Conservation (phyloP, 23 red algal genomes). For the Cyanidiococcus yangmingshanensis region DNA sequence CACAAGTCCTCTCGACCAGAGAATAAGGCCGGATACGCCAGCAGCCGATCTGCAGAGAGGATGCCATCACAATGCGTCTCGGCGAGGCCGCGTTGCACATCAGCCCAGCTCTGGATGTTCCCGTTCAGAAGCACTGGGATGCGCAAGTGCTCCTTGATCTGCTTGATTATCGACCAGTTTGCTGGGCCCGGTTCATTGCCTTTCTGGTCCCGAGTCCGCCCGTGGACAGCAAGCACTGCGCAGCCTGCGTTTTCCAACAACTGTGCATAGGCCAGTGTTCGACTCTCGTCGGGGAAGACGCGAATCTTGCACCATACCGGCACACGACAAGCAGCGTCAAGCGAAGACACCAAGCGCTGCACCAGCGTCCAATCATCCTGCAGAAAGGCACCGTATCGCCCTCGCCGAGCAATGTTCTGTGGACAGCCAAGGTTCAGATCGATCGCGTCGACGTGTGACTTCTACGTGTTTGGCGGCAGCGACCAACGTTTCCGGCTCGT, state of each 20-base stretch:
- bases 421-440: constrained; percentile 97
- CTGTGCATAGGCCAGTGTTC: constrained; percentile 58
- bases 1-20: background rate
- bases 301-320: constrained; percentile 97
- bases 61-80: constrained; percentile 62
- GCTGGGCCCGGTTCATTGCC: constrained; percentile 52
- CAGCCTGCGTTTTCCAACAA: constrained; percentile 77
- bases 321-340: constrained; percentile 22
- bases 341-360: constrained; percentile 34
- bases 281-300: constrained; percentile 52
- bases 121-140: constrained; percentile 95
- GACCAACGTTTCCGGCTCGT: constrained; percentile 56
- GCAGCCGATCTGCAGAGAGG: constrained; percentile 62
- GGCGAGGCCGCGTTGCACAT: constrained; percentile 53
- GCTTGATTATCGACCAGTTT: constrained; percentile 65
- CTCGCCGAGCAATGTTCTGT: constrained; percentile 79
- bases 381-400: constrained; percentile 86
- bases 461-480: constrained; percentile 41
- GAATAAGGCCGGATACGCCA: constrained; percentile 75
- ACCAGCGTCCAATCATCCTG: constrained; percentile 70
- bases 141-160: constrained; percentile 43
- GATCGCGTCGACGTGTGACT: constrained; percentile 53
- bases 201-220: constrained; percentile 88
- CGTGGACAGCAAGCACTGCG: constrained; percentile 87
- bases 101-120: constrained; percentile 41